phyloP scores from a whole-genome alignment of 345 rosid genomes.

The Eucalyptus sp. region DNA sequence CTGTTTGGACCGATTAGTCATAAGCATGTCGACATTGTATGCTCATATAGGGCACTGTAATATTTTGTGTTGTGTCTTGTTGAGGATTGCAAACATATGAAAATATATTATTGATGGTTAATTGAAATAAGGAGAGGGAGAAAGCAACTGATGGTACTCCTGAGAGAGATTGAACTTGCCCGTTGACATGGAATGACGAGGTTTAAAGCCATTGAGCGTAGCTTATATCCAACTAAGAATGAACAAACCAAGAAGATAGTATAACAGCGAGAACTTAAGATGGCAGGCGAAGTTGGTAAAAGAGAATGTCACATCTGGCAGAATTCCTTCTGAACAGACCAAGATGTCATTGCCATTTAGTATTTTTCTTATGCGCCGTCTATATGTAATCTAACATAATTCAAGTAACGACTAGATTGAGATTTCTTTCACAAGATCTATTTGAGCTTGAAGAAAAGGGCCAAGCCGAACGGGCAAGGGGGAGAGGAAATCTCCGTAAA shows the following conservation, averaged over 20 bases:
- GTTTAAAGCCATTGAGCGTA: background rate
- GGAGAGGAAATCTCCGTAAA: background rate
- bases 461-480: background rate
- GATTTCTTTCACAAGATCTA: background rate
- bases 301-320: background rate
- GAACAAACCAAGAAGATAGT: background rate
- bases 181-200: background rate
- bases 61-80: background rate
- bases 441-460: background rate
- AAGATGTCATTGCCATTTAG: background rate
- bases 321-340: background rate
- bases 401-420: background rate
- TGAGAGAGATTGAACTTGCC: background rate
- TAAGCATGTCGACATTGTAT: too few relatives aligned
- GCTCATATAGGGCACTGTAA: too few relatives aligned
- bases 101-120: background rate
- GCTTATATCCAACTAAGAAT: background rate
- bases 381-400: background rate
- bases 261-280: accelerated
- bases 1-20: too few relatives aligned
- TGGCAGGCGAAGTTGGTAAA: background rate
- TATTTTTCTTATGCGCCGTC: background rate
- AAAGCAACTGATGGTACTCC: background rate
- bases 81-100: background rate
- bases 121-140: too few relatives aligned